Base-by-base conservation (phyloP, 352 stramenopile species). In the Phytophthora tubulina region DNA sequence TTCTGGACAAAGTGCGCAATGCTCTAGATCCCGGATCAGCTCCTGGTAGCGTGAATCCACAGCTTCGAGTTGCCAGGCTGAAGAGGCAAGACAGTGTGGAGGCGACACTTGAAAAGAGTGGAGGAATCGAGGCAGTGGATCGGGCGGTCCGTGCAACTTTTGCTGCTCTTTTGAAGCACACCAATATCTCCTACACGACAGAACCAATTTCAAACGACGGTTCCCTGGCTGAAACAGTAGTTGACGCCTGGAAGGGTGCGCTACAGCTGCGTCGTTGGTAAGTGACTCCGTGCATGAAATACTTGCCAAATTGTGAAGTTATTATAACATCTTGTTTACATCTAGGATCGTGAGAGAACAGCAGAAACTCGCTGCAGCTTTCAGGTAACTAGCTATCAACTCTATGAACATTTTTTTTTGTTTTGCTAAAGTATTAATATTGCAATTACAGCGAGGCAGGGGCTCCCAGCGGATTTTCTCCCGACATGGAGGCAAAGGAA, bases 41-140 rank as follows among this genome's bases (percentile, higher is more conserved):
- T 15, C 63, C 66, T 39, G 60, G 79, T 8, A 66, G 70, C n/a
- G 59, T 52, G 30, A 95, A 95, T 51, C 82, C 80, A 30, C 86
- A 94, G 44, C 63, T 96, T 10, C 76, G 87, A 46, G 79, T 78
- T 14, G 85, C 81, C 14, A 81, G 78, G 6, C 57, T 97, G 21
- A 95, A 92, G 56, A 76, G 90, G 10, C 85, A 95, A 67, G 88
- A 97, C 48, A 97, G 90, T 59, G 82, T 97, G 3, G 90, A 97
- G 58, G 85, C 83, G 5, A 86, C 84, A 27, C 68, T 97, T 7
- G 88, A 97, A 68, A 96, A 96, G 48, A 97, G 89, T 65, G 90
- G 89, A 13, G 80, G 87, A 2, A 93, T 94, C 17, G 89, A 96
- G 61, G 79, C 80, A 11, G 90, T 97, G 1, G 87, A 97, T 45